Evolutionary conservation across 2,329 filamentous ascomycete species (phyloP).

Genomic region (Cordyceps javanica): DNA sequence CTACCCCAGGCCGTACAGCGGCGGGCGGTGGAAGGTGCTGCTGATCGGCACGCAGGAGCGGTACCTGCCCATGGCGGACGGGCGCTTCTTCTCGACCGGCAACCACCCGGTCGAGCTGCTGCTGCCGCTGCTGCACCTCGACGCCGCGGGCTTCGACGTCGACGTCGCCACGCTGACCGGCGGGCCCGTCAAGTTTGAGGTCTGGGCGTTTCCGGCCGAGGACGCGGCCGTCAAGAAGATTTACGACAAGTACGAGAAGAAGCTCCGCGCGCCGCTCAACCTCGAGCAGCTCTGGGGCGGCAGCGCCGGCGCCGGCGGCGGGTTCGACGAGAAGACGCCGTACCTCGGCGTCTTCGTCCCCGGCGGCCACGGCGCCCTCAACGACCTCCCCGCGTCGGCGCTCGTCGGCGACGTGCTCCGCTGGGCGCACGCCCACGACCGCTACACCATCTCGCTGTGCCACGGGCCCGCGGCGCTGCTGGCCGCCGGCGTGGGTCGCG

Average conservation of each 20-base stretch:
- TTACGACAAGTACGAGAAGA: constrained; percentile 19
- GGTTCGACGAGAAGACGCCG: constrained; percentile 13
- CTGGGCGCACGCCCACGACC: constrained; percentile 16
- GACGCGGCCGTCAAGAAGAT: constrained; percentile 19
- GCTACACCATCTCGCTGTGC: constrained; percentile 16
- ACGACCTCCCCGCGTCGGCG: constrained; percentile 15
- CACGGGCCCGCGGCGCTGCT: constrained; percentile 16
- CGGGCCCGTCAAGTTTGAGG: constrained; percentile 19
- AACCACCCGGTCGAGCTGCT: constrained; percentile 19
- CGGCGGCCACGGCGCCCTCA: constrained; percentile 17
- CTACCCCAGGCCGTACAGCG: constrained; percentile 17
- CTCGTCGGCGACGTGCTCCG: constrained; percentile 18
- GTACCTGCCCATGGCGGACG: constrained; percentile 18
- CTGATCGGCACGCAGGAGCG: constrained; percentile 18
- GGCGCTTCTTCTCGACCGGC: constrained; percentile 19
- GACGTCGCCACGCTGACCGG: constrained; percentile 18
- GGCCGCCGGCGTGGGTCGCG: constrained; percentile 16
- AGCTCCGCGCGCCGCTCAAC: constrained; percentile 16
- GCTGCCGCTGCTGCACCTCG: constrained; percentile 17
- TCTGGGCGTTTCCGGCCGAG: constrained; percentile 21
- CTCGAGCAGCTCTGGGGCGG: constrained; percentile 15
- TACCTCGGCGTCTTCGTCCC: constrained; percentile 18
- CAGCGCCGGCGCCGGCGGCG: not conserved
- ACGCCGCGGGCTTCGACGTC: constrained; percentile 18
- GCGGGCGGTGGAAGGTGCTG: constrained; percentile 18